These are phyloP conservation scores for Psidium guajava DNA, from an alignment of 345 rosid species.

Conservation along the genomic window DNA sequence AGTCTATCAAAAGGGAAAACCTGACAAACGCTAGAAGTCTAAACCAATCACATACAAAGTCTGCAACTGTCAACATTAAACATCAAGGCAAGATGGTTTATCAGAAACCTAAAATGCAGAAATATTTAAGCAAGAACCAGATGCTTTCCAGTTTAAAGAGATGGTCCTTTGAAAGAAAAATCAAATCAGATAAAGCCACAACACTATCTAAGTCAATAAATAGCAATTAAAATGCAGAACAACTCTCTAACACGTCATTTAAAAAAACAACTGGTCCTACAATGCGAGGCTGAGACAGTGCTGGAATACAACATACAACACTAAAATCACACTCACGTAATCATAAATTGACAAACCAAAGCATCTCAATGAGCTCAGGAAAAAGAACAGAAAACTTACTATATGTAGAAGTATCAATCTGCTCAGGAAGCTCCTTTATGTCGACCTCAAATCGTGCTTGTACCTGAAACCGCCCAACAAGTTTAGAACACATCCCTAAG, in stretches of 20 bases:
- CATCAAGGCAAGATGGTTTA: not conserved
- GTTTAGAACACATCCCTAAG: not conserved
- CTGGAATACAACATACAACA: not conserved
- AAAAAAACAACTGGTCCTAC: not conserved
- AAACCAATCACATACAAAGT: not conserved
- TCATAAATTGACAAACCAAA: not conserved
- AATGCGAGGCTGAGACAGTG: not conserved
- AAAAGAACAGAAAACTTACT: not conserved
- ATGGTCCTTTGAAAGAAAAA: not conserved
- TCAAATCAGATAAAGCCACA: not conserved
- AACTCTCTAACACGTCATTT: too few relatives aligned
- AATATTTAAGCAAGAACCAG: not conserved
- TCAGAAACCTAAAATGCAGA: not conserved
- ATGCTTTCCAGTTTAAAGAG: not conserved
- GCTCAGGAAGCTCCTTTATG: slow-evolving; percentile 28
- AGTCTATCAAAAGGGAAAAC: not conserved
- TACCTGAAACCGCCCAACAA: slow-evolving; percentile 5
- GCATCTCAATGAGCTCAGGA: not conserved
- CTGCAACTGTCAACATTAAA: not conserved
- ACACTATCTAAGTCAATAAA: not conserved
- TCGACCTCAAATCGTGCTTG: slow-evolving; percentile 30
- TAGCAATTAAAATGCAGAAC: not conserved
- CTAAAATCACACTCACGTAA: not conserved
- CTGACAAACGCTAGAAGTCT: not conserved
- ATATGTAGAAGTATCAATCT: slow-evolving; percentile 28